phyloP scores from a whole-genome alignment of 1,139 yeast species.

The Candida labiduridarum region DNA sequence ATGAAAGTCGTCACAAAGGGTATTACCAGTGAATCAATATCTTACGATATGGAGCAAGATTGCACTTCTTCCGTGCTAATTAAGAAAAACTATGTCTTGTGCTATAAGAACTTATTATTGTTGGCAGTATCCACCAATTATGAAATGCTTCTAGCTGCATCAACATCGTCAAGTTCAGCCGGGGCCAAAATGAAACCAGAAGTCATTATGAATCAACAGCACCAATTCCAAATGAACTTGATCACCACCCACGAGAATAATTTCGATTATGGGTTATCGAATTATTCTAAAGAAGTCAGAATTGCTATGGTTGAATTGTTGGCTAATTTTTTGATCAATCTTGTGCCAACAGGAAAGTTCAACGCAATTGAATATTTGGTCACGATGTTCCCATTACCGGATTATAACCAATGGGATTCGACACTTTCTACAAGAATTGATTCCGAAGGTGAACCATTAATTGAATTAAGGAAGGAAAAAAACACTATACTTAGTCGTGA shows the following conservation, averaged over 20 bases:
- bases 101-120: slow-evolving; percentile 35
- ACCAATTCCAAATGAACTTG: slow-evolving; percentile 36
- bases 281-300: slow-evolving; percentile 38
- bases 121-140: slow-evolving; percentile 40
- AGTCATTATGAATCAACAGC: slow-evolving; percentile 43
- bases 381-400: slow-evolving; percentile 33
- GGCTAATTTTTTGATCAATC: slow-evolving; percentile 37
- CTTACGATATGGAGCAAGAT: slow-evolving; percentile 21
- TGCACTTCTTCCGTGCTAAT: slow-evolving; percentile 25
- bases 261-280: slow-evolving; percentile 33
- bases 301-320: slow-evolving; percentile 41
- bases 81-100: slow-evolving; percentile 37
- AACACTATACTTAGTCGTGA: slow-evolving; percentile 28
- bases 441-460: slow-evolving; percentile 20
- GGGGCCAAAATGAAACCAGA: slow-evolving; percentile 50
- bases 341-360: slow-evolving; percentile 45
- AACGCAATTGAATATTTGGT: slow-evolving; percentile 38
- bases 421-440: slow-evolving; percentile 16
- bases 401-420: slow-evolving; percentile 27
- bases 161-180: slow-evolving; percentile 39
- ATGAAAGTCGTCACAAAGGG: slow-evolving; percentile 35
- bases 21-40: slow-evolving; percentile 21
- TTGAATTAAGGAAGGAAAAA: slow-evolving; percentile 24
- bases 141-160: slow-evolving; percentile 37
- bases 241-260: slow-evolving; percentile 35